These are phyloP conservation scores for Lentinula boryana DNA, from an alignment of 768 basidiomycete species.

Conservation along the genomic window DNA sequence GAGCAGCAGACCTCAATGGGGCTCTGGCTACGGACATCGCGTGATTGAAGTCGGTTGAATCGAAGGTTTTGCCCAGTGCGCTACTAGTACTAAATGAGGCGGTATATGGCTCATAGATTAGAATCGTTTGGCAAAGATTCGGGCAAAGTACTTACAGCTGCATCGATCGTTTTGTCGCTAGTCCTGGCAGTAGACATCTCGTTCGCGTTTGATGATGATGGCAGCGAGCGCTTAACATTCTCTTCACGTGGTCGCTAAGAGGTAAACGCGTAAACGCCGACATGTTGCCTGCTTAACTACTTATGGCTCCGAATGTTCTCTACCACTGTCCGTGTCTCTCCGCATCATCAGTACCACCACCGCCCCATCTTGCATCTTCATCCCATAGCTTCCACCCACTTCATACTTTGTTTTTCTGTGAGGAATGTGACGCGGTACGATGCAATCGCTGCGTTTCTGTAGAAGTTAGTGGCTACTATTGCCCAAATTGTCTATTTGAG, in stretches of 20 bases:
- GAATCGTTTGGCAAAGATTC: no score
- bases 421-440: constrained; percentile 94
- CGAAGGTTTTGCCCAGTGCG: no score
- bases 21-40: no score
- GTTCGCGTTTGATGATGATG: no score
- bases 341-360: constrained; percentile 53
- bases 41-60: no score
- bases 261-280: no score
- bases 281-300: not conserved
- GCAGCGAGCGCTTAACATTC: not conserved
- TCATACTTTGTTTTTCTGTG: constrained; percentile 89
- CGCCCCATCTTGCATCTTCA: constrained; percentile 72
- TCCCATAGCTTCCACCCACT: constrained; percentile 79
- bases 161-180: no score
- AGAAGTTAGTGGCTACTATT: constrained; percentile 97
- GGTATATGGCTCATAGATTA: no score
- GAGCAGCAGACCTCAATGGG: no score
- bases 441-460: constrained; percentile 90
- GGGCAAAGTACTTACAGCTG: no score
- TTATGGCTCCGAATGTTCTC: constrained; percentile 38
- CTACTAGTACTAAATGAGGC: no score
- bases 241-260: not conserved
- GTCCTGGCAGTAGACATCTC: no score
- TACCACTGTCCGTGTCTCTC: constrained; percentile 79
- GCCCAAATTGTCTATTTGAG: constrained; percentile 97